Conservation (phyloP, 805 yeast genomes). For the Candida yuanshanica region DNA sequence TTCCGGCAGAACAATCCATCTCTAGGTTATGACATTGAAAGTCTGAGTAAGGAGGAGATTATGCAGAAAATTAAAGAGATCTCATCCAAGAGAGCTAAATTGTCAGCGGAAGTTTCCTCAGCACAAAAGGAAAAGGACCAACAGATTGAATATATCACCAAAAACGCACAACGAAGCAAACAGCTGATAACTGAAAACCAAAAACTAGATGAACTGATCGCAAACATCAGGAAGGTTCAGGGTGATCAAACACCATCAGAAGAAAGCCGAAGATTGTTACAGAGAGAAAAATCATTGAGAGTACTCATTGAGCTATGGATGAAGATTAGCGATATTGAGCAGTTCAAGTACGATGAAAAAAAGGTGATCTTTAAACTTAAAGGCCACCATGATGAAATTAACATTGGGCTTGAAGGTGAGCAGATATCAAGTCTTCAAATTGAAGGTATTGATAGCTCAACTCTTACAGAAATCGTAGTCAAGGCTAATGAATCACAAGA, state of each 20-base stretch:
- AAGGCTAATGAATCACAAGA: conserved; percentile 1
- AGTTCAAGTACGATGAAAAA: conserved; percentile 5
- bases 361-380: conserved; percentile 4
- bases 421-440: background rate
- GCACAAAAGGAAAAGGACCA: background rate
- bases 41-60: conserved; percentile 1
- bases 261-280: conserved; percentile 3
- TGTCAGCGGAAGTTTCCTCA: background rate
- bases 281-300: conserved; percentile 12
- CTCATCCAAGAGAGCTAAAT: conserved; percentile 1
- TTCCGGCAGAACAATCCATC: background rate
- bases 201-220: conserved; percentile 6
- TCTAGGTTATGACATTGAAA: conserved; percentile 1
- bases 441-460: background rate
- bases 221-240: conserved; percentile 4
- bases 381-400: background rate
- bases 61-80: conserved; percentile 1
- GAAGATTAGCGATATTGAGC: conserved; percentile 3
- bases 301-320: conserved; percentile 11
- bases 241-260: conserved; percentile 2
- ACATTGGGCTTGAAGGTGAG: background rate
- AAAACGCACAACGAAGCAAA: background rate
- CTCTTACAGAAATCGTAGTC: background rate
- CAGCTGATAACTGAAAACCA: conserved; percentile 1
- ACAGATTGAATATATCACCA: conserved; percentile 2